Evolutionary conservation across 1,284 basidiomycete genomes (phyloP).

Genomic region (Xerocomus cyaneibrunnescens): DNA sequence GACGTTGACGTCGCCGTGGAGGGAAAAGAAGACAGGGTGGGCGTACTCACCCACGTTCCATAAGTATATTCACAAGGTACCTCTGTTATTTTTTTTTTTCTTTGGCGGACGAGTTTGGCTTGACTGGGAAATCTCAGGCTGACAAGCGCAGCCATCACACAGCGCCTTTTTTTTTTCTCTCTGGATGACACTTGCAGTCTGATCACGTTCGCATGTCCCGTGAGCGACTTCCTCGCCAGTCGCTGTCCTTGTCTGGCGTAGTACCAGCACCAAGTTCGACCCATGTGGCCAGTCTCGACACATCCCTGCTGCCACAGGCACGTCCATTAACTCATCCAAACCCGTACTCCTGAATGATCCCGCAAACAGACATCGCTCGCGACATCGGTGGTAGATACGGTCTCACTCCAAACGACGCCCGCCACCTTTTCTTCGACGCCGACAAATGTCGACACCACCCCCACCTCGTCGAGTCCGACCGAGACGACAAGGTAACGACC

Average conservation of each 20-base stretch:
- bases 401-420: not conserved
- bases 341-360: not conserved
- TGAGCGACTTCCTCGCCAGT: not conserved
- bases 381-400: too few relatives aligned
- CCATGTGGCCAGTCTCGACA: not conserved
- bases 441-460: not conserved
- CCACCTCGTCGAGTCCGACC: slow-evolving; percentile 1
- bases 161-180: too few relatives aligned
- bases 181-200: too few relatives aligned
- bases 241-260: not conserved
- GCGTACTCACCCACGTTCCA: too few relatives aligned
- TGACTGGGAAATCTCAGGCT: too few relatives aligned
- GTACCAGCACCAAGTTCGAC: not conserved
- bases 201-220: not conserved
- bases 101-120: too few relatives aligned
- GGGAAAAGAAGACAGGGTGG: too few relatives aligned
- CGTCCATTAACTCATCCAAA: not conserved
- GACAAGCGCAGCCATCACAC: too few relatives aligned
- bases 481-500: slow-evolving; percentile 18
- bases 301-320: not conserved
- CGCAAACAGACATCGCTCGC: too few relatives aligned
- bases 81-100: too few relatives aligned
- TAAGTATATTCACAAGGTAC: too few relatives aligned
- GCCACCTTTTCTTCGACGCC: not conserved
- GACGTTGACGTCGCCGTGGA: too few relatives aligned